A percentile compares a stretch with the other conserved stretches of the same genome.
phyloP scores from a whole-genome alignment of 495 filamentous ascomycete species.

The Talaromyces adpressus region DNA sequence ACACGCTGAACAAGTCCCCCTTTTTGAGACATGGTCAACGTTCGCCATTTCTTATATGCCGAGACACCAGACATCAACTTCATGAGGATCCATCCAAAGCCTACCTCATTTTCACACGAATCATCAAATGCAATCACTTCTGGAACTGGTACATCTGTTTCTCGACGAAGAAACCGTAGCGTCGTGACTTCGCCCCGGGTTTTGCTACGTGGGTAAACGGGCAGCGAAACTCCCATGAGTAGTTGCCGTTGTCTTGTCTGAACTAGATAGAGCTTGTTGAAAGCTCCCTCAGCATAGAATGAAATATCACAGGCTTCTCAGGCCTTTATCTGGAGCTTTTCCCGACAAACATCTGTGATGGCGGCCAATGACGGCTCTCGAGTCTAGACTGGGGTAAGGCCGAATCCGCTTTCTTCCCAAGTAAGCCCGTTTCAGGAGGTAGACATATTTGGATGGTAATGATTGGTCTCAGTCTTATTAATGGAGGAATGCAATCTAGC shows the following conservation, averaged over 20 bases:
- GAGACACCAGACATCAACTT: constrained; percentile 35
- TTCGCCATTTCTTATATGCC: constrained; percentile 33
- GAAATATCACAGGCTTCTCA: neutral
- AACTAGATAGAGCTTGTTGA: constrained; percentile 16
- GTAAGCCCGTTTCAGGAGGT: neutral
- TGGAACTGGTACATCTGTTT: constrained; percentile 47
- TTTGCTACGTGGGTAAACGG: constrained; percentile 45
- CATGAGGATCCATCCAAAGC: constrained; percentile 57
- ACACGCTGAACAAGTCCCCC: constrained; percentile 25
- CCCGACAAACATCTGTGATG: neutral
- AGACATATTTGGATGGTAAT: neutral
- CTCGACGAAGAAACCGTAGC: constrained; percentile 33
- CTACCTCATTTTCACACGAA: constrained; percentile 36
- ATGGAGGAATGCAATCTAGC: neutral
- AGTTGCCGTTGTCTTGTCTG: constrained; percentile 9
- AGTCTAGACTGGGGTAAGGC: neutral
- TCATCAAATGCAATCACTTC: constrained; percentile 40
- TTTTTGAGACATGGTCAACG: constrained; percentile 28
- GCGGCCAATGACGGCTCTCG: neutral
- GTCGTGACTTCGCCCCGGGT: constrained; percentile 51
- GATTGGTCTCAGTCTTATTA: neutral
- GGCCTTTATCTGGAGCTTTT: neutral
- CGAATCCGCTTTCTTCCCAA: neutral
- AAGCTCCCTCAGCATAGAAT: constrained; percentile 10
- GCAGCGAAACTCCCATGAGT: constrained; percentile 47